These are phyloP conservation scores for Sphagnum fallax DNA, from an alignment of 228 moss, liverwort and hornwort genomes.

Conservation along the genomic window DNA sequence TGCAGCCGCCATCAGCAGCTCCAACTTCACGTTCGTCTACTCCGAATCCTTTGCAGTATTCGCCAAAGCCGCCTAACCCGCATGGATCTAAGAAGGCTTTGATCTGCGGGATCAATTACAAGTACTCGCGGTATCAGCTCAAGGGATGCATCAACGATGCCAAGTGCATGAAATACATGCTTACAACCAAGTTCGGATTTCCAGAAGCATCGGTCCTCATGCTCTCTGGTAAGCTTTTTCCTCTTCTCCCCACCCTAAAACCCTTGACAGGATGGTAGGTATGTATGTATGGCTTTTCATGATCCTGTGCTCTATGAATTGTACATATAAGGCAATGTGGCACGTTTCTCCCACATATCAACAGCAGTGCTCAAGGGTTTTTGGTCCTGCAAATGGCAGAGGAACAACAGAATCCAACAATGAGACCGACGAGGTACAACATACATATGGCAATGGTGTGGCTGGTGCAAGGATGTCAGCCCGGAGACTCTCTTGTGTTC, in stretches of 20 bases:
- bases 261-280: too few relatives aligned
- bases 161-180: conserved; percentile 86
- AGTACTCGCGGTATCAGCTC: conserved; percentile 62
- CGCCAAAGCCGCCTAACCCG: conserved; percentile 69
- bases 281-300: too few relatives aligned
- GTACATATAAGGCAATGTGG: too few relatives aligned
- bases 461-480: conserved; percentile 76
- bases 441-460: conserved; percentile 89
- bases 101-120: conserved; percentile 77
- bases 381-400: conserved; percentile 27
- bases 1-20: conserved; percentile 20
- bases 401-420: conserved; percentile 64
- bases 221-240: conserved; percentile 55
- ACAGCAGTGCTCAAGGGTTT: too few relatives aligned
- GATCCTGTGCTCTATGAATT: too few relatives aligned
- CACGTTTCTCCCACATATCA: too few relatives aligned
- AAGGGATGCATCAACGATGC: conserved; percentile 98
- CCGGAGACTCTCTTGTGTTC: conserved; percentile 93
- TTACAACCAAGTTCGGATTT: conserved; percentile 59
- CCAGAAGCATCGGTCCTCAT: conserved; percentile 75
- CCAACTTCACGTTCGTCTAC: conserved; percentile 17
- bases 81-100: conserved; percentile 89
- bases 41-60: conserved; percentile 41
- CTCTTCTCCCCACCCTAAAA: not conserved
- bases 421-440: conserved; percentile 81